Conservation (phyloP, 257 asterid species). For the Henckelia pumila region DNA sequence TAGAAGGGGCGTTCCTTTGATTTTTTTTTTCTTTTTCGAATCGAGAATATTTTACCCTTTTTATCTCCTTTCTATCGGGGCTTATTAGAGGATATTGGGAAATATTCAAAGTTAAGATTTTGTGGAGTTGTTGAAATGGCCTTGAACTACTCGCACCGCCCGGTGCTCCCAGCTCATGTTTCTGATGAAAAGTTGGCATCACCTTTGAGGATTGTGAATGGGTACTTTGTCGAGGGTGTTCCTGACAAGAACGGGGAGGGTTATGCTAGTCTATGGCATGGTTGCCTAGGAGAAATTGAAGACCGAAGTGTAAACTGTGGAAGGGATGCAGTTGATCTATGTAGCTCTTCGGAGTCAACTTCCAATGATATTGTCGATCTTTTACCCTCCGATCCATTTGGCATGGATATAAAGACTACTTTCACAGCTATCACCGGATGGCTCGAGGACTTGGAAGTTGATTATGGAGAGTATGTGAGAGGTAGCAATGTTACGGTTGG, state of each 20-base stretch:
- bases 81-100: conserved; percentile 15
- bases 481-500: conserved; percentile 26
- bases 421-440: conserved; percentile 74
- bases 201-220: conserved; percentile 60
- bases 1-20: too few relatives aligned
- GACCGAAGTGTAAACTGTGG: conserved; percentile 34
- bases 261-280: conserved; percentile 37
- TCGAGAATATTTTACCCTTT: conserved; percentile 3
- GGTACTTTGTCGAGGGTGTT: conserved; percentile 60
- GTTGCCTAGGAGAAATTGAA: conserved; percentile 36
- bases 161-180: conserved; percentile 45
- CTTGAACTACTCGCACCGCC: conserved; percentile 76
- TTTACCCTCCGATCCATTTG: conserved; percentile 92
- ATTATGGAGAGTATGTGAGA: conserved; percentile 44
- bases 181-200: conserved; percentile 66
- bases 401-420: conserved; percentile 72
- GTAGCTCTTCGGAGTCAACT: conserved; percentile 43
- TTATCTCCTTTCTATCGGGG: conserved; percentile 8
- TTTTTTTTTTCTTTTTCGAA: conserved; percentile 1
- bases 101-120: conserved; percentile 21
- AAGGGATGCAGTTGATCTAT: conserved; percentile 39
- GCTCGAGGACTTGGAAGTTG: conserved; percentile 68
- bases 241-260: conserved; percentile 54
- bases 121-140: conserved; percentile 70
- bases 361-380: conserved; percentile 55